Conservation (phyloP, 208 protist genomes). For the Trypanosoma conorhini region DNA sequence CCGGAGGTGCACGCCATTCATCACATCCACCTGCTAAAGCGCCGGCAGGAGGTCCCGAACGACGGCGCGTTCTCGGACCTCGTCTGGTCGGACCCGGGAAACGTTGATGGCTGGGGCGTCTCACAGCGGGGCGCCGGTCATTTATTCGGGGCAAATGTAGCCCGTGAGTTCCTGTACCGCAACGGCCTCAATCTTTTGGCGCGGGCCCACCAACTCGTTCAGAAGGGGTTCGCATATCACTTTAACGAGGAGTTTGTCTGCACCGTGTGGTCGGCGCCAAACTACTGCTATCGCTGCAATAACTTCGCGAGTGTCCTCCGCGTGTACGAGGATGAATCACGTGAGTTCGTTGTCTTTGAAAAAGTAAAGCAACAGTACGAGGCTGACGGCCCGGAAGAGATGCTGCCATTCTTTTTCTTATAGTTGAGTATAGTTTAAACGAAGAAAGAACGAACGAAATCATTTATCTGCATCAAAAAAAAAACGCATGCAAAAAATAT, state of each 20-base stretch:
- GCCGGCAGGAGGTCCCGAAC: conserved; percentile 87
- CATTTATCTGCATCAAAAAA: background rate
- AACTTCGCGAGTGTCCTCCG: conserved; percentile 94
- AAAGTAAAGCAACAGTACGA: conserved; percentile 68
- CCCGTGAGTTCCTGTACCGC: conserved; percentile 80
- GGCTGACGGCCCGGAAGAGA: conserved; percentile 31
- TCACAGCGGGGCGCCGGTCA: conserved; percentile 87
- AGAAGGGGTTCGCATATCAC: conserved; percentile 91
- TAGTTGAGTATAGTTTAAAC: conserved; percentile 18
- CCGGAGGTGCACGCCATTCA: conserved; percentile 93
- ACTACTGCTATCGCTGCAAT: conserved; percentile 98
- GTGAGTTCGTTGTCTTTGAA: conserved; percentile 84
- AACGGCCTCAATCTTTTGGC: conserved; percentile 87
- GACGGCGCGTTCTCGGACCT: conserved; percentile 86
- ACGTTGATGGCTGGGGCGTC: conserved; percentile 75
- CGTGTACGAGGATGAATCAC: conserved; percentile 87
- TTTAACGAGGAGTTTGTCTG: conserved; percentile 85
- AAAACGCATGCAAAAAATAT: background rate
- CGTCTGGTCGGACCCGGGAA: conserved; percentile 92
- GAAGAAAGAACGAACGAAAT: background rate
- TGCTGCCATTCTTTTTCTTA: conserved; percentile 71
- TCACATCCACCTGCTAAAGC: conserved; percentile 84
- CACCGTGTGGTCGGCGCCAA: conserved; percentile 98
- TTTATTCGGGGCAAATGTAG: conserved; percentile 78
- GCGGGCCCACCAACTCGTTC: conserved; percentile 91